phyloP scores from a whole-genome alignment of 352 stramenopile genomes.

The Pythium monospermum region DNA sequence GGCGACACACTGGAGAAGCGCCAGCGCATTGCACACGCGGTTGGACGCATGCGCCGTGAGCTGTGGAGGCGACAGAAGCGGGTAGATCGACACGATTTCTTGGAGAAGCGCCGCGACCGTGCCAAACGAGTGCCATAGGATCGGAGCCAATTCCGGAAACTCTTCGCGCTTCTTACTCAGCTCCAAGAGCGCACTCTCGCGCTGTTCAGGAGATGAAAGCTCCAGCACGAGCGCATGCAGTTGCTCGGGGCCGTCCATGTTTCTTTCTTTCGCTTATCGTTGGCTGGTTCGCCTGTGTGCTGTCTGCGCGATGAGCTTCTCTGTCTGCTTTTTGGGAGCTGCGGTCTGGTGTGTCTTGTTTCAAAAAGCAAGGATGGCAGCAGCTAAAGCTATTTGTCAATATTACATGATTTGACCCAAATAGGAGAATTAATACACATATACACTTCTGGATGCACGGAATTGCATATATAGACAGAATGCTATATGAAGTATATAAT shows the following conservation, averaged over 20 bases:
- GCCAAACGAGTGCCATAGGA: slow-evolving; percentile 98
- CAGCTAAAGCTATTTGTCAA: too few species aligned
- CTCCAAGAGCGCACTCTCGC: slow-evolving; percentile 96
- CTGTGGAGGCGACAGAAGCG: slow-evolving; percentile 94
- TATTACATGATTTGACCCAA: too few species aligned
- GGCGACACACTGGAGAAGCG: slow-evolving; percentile 97
- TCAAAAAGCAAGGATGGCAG: too few species aligned
- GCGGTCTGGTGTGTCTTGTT: too few species aligned
- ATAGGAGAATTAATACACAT: too few species aligned
- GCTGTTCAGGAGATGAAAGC: slow-evolving; percentile 91
- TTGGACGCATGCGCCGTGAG: slow-evolving; percentile 97
- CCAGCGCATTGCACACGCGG: slow-evolving; percentile 97
- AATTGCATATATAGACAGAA: too few species aligned
- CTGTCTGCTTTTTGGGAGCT: too few species aligned
- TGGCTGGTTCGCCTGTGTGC: too few species aligned
- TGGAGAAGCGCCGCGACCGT: slow-evolving; percentile 96
- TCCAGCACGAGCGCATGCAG: slow-evolving; percentile 91
- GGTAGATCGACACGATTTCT: slow-evolving; percentile 99
- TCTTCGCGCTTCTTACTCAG: slow-evolving; percentile 98
- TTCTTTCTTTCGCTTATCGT: too few species aligned
- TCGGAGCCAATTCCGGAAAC: slow-evolving; percentile 96
- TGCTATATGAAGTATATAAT: too few species aligned
- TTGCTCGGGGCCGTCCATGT: slow-evolving; percentile 59
- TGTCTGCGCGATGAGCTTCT: too few species aligned
- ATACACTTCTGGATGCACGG: too few species aligned